Percentiles rank a stretch among this genome's conserved stretches.
Conservation (phyloP, 257 asterid genomes). For the Cinchona pubescens region DNA sequence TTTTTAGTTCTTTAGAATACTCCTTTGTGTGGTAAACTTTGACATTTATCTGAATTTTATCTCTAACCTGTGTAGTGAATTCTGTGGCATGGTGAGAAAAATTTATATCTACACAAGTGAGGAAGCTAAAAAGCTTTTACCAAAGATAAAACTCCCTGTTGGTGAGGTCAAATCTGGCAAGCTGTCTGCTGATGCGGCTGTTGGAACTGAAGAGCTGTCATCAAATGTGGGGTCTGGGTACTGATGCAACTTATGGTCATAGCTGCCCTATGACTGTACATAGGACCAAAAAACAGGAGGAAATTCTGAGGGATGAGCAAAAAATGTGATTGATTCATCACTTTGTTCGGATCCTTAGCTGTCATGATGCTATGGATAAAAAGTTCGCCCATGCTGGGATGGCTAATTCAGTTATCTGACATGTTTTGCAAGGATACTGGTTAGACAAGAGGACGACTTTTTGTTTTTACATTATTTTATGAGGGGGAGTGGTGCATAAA, state of each 20-base stretch:
- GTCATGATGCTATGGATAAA: constrained; percentile 18
- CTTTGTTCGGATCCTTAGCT: constrained; percentile 33
- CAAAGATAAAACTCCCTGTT: constrained; percentile 68
- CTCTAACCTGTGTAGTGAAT: constrained; percentile 53
- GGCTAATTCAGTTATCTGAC: constrained; percentile 23
- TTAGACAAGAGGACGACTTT: constrained; percentile 27
- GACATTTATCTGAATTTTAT: neutral
- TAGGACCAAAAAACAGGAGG: constrained; percentile 8
- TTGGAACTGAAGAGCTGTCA: constrained; percentile 63
- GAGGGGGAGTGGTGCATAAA: constrained; percentile 24
- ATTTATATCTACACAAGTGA: constrained; percentile 70
- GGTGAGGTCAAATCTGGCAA: constrained; percentile 45
- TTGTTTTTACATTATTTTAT: constrained; percentile 23
- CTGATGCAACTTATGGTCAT: constrained; percentile 23
- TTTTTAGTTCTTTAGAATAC: too few species aligned
- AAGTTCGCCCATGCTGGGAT: constrained; percentile 25
- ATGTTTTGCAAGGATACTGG: constrained; percentile 22
- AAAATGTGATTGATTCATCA: constrained; percentile 24
- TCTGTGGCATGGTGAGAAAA: constrained; percentile 91
- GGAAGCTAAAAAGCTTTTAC: constrained; percentile 83
- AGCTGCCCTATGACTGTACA: neutral
- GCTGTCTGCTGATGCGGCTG: constrained; percentile 41
- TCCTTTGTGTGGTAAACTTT: neutral
- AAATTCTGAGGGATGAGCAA: constrained; percentile 21
- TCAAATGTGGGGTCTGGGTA: constrained; percentile 48